phyloP scores from a whole-genome alignment of 441 rosid species.

The Capsella rubella region DNA sequence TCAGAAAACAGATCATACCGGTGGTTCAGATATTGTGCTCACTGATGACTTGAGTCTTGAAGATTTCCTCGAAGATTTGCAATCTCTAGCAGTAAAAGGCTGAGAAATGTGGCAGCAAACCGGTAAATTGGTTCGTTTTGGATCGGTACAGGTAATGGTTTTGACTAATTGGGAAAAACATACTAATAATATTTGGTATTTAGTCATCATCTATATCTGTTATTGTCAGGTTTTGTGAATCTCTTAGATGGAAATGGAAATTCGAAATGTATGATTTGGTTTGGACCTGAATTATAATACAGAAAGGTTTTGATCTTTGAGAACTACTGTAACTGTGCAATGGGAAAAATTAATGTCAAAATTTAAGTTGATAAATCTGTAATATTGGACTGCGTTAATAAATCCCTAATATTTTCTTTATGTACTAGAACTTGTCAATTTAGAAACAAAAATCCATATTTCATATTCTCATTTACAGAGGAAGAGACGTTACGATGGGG shows the following conservation, averaged over 20 bases:
- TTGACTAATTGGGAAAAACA: constrained; percentile 13
- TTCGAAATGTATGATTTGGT: constrained; percentile 28
- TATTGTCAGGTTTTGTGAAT: constrained; percentile 5
- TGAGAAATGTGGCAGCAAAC: constrained; percentile 27
- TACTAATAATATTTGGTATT: neutral
- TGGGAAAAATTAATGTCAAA: too few relatives aligned
- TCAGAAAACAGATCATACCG: constrained; percentile 64
- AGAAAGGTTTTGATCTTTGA: constrained; percentile 14
- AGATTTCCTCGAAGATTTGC: constrained; percentile 82
- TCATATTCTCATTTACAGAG: too few relatives aligned
- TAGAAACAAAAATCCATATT: too few relatives aligned
- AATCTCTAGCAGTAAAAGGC: constrained; percentile 72
- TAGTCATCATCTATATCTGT: constrained; percentile 1
- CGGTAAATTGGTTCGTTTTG: neutral
- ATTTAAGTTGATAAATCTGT: too few relatives aligned
- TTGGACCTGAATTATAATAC: neutral
- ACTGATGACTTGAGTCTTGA: constrained; percentile 89
- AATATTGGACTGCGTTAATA: too few relatives aligned
- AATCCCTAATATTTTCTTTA: too few relatives aligned
- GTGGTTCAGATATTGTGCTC: constrained; percentile 72
- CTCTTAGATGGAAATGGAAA: neutral
- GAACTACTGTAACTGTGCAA: neutral
- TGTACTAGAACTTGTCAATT: too few relatives aligned
- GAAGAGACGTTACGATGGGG: too few relatives aligned
- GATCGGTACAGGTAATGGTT: neutral